These are phyloP conservation scores for Diaporthe velutina DNA, from an alignment of 2,329 filamentous ascomycete species.

Conservation along the genomic window DNA sequence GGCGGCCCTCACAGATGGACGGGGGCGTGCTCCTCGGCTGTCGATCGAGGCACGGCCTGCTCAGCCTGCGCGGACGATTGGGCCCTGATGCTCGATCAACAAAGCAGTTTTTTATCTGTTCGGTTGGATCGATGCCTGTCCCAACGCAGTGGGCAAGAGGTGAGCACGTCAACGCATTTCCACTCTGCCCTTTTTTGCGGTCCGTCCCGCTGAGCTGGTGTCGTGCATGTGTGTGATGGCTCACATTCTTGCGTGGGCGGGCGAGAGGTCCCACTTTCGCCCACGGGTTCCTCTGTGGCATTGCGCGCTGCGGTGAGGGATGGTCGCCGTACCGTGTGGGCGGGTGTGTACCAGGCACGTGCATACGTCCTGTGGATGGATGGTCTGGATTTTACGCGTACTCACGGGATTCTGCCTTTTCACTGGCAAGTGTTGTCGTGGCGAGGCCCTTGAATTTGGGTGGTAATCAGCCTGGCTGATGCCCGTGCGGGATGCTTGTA, in stretches of 20 bases:
- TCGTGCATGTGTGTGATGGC: constrained; percentile 16
- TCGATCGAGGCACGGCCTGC: background rate
- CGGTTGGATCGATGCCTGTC: background rate
- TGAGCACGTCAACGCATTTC: background rate
- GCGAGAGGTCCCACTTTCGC: constrained; percentile 22
- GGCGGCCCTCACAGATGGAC: rapidly evolving
- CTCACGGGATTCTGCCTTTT: background rate
- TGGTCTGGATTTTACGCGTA: background rate
- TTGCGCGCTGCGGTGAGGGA: constrained; percentile 3
- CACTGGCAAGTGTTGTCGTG: background rate
- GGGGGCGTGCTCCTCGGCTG: background rate
- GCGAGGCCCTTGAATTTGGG: background rate
- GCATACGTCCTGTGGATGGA: background rate
- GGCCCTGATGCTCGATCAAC: background rate
- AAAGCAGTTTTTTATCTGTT: background rate
- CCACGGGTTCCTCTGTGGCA: constrained; percentile 14
- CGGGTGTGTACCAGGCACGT: background rate
- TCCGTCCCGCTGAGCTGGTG: background rate
- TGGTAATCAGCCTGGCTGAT: background rate
- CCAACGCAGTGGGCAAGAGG: background rate
- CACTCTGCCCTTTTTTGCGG: background rate
- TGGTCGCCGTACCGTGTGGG: background rate
- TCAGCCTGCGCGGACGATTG: background rate
- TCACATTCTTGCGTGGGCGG: constrained; percentile 6
- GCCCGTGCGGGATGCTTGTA: background rate